Percentiles rank a stretch among this genome's conserved stretches.
phyloP scores from a whole-genome alignment of 306 rosid genomes.

The Vicia sativa region DNA sequence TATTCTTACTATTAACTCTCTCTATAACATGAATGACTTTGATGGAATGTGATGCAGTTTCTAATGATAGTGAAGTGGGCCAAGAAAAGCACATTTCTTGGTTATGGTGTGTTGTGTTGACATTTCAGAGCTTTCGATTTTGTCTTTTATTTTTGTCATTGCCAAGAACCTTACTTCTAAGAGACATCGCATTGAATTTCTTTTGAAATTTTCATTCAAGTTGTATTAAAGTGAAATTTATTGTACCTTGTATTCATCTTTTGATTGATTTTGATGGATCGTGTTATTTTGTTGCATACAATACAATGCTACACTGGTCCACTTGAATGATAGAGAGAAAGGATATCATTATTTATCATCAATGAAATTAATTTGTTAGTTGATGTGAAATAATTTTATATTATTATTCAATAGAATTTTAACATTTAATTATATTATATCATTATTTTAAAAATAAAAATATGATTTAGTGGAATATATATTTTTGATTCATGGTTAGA shows the following conservation, averaged over 20 bases:
- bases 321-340: neutral
- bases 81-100: neutral
- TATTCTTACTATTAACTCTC: too few species aligned
- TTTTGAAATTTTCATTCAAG: too few species aligned
- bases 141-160: constrained; percentile 1
- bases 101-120: neutral
- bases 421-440: too few species aligned
- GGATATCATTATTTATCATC: neutral
- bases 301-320: neutral
- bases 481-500: too few species aligned
- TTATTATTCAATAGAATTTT: too few species aligned
- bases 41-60: neutral
- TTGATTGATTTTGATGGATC: neutral
- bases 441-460: too few species aligned
- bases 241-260: neutral
- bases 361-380: too few species aligned
- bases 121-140: neutral
- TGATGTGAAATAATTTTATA: too few species aligned
- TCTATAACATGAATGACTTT: too few species aligned
- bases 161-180: neutral
- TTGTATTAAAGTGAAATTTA: neutral
- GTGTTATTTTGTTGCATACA: neutral
- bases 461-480: too few species aligned
- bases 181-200: neutral
- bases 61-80: neutral